Evolutionary conservation across 441 rosid species (phyloP).

Genomic region (Arabidopsis hybrid): DNA sequence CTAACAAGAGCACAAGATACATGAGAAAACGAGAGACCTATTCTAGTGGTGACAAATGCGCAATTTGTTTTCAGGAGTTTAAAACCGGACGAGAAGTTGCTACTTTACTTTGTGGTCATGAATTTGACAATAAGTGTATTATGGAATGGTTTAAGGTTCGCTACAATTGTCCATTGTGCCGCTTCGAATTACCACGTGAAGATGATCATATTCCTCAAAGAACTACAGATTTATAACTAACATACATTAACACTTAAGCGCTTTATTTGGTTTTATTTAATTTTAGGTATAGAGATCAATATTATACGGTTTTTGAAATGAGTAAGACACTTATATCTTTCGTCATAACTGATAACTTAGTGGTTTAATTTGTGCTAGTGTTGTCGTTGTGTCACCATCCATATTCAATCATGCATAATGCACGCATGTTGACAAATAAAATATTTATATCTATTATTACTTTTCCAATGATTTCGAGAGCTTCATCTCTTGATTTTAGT

Average conservation of each 20-base stretch:
- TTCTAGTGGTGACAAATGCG: constrained; percentile 3
- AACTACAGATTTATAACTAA: background rate
- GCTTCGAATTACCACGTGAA: constrained; percentile 27
- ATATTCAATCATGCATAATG: too few relatives aligned
- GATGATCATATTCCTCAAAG: background rate
- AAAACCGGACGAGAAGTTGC: background rate
- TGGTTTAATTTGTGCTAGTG: too few relatives aligned
- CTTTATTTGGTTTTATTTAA: background rate
- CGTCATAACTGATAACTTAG: too few relatives aligned
- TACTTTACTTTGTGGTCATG: constrained; percentile 35
- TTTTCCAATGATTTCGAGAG: too few relatives aligned
- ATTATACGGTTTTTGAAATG: background rate
- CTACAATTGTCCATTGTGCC: constrained; percentile 39
- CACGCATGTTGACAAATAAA: too few relatives aligned
- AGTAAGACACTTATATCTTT: background rate
- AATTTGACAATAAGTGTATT: constrained; percentile 30
- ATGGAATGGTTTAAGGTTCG: constrained; percentile 11
- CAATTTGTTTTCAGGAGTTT: constrained; percentile 25
- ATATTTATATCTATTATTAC: too few relatives aligned
- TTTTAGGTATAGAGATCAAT: background rate
- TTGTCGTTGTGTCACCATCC: too few relatives aligned
- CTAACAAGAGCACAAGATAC: constrained; percentile 1
- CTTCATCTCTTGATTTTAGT: too few relatives aligned
- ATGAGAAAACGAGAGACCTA: background rate
- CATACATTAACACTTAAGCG: background rate